A percentile compares a stretch with the other conserved stretches of the same genome.
phyloP scores from a whole-genome alignment of 306 rosid genomes.

The Trichosanthes truncata region DNA sequence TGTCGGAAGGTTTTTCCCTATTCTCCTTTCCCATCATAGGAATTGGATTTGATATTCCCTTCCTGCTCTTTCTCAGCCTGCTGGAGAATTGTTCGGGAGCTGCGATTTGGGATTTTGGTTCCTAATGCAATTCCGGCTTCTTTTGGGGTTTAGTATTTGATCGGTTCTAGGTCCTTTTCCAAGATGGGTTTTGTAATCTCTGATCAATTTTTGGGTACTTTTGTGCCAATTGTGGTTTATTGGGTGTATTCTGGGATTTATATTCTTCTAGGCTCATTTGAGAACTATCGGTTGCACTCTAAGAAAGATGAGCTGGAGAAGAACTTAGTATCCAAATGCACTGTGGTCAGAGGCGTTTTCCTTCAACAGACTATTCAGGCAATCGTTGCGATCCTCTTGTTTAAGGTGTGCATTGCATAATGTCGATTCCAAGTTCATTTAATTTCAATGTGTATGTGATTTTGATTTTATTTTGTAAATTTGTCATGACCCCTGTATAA shows the following conservation, averaged over 20 bases:
- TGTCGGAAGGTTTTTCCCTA: constrained; percentile 2
- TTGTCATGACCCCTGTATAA: neutral
- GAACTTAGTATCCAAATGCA: constrained; percentile 70
- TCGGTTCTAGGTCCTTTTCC: neutral
- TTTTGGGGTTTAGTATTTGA: constrained; percentile 2
- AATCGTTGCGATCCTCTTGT: constrained; percentile 65
- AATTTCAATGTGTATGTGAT: neutral
- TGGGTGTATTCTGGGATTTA: constrained; percentile 86
- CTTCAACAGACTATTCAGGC: constrained; percentile 83
- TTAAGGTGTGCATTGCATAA: constrained; percentile 35
- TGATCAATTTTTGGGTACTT: constrained; percentile 81
- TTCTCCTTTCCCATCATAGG: neutral
- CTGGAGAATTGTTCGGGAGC: neutral
- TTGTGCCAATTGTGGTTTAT: constrained; percentile 68
- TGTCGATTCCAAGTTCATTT: neutral
- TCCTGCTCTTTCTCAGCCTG: neutral
- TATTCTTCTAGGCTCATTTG: constrained; percentile 52
- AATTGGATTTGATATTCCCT: constrained; percentile 8
- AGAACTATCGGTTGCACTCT: constrained; percentile 65
- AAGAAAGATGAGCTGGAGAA: constrained; percentile 79
- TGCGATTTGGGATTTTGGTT: neutral
- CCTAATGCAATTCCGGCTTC: neutral
- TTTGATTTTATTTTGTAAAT: neutral
- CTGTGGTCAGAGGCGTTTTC: constrained; percentile 82
- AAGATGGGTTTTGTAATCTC: constrained; percentile 68